These are phyloP conservation scores for Flaveria ramosissima DNA, from an alignment of 129 eudicot species.

Conservation along the genomic window DNA sequence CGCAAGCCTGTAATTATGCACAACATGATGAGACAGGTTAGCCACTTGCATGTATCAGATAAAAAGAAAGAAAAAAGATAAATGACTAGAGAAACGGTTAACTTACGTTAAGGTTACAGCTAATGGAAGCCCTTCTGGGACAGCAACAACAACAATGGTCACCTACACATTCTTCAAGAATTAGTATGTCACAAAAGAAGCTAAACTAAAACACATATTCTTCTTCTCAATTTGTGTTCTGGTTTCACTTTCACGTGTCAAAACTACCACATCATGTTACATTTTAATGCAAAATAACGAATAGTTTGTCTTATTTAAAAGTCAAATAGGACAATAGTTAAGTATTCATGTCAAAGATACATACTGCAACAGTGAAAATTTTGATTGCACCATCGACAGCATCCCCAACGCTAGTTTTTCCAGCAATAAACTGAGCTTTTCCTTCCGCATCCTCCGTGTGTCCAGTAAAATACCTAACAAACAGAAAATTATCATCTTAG, in stretches of 20 bases:
- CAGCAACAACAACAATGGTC: slow-evolving; percentile 98
- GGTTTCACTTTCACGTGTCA: too few species aligned
- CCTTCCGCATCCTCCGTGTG: slow-evolving; percentile 48
- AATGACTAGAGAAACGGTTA: not conserved
- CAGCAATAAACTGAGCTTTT: slow-evolving; percentile 49
- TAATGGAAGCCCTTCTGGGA: slow-evolving; percentile 99
- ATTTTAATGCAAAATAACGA: too few species aligned
- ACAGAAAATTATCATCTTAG: slow-evolving; percentile 1
- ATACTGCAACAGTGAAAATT: slow-evolving; percentile 90
- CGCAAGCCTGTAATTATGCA: slow-evolving; percentile 69
- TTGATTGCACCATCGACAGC: slow-evolving; percentile 81
- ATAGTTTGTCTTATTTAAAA: not conserved
- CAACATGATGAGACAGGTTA: slow-evolving; percentile 13
- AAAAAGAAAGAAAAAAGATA: slow-evolving; percentile 26
- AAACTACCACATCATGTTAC: too few species aligned
- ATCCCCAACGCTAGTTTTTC: slow-evolving; percentile 57
- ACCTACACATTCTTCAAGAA: slow-evolving; percentile 50
- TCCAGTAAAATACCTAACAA: slow-evolving; percentile 75
- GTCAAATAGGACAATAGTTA: not conserved
- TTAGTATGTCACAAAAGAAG: slow-evolving; percentile 30
- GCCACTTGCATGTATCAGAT: slow-evolving; percentile 9
- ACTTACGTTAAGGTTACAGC: slow-evolving; percentile 96
- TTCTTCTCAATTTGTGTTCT: too few species aligned
- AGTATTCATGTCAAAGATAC: slow-evolving; percentile 28
- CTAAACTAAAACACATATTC: not conserved